Percentiles rank a stretch among this genome's conserved stretches.
phyloP scores from a whole-genome alignment of 169 alveolate genomes.

The Cryptosporidium xiaoi region DNA sequence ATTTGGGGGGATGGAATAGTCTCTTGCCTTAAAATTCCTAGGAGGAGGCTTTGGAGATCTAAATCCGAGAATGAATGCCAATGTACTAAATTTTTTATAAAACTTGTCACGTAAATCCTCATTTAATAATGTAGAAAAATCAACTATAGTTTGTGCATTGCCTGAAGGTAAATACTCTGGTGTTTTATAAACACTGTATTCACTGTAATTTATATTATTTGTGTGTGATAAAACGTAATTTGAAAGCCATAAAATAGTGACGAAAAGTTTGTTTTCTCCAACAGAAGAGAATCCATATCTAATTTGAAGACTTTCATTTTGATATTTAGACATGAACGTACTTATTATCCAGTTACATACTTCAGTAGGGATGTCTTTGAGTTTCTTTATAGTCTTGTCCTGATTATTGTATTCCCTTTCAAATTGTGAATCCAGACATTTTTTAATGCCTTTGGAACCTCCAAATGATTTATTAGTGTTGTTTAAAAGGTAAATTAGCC shows the following conservation, averaged over 20 bases:
- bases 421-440: slow-evolving; percentile 12
- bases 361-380: slow-evolving; percentile 26
- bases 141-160: slow-evolving; percentile 7
- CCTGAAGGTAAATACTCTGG: slow-evolving; percentile 61
- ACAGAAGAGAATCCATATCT: slow-evolving; percentile 27
- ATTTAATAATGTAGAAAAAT: slow-evolving; percentile 25
- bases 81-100: slow-evolving; percentile 28
- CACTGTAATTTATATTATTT: slow-evolving; percentile 7
- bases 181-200: not conserved
- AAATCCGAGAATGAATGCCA: slow-evolving; percentile 39
- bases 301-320: slow-evolving; percentile 31
- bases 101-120: slow-evolving; percentile 38
- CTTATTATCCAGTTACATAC: slow-evolving; percentile 50
- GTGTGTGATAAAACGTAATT: slow-evolving; percentile 40
- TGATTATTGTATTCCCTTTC: not conserved
- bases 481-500: slow-evolving; percentile 35
- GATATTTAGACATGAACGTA: slow-evolving; percentile 38
- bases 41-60: slow-evolving; percentile 18
- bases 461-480: slow-evolving; percentile 61
- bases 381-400: not conserved
- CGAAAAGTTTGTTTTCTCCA: slow-evolving; percentile 60
- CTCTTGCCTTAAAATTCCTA: slow-evolving; percentile 10
- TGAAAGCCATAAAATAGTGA: slow-evolving; percentile 33
- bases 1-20: slow-evolving; percentile 33
- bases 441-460: slow-evolving; percentile 51